Evolutionary conservation across 116 monocot species (phyloP).

Genomic region (Cymodocea nodosa): DNA sequence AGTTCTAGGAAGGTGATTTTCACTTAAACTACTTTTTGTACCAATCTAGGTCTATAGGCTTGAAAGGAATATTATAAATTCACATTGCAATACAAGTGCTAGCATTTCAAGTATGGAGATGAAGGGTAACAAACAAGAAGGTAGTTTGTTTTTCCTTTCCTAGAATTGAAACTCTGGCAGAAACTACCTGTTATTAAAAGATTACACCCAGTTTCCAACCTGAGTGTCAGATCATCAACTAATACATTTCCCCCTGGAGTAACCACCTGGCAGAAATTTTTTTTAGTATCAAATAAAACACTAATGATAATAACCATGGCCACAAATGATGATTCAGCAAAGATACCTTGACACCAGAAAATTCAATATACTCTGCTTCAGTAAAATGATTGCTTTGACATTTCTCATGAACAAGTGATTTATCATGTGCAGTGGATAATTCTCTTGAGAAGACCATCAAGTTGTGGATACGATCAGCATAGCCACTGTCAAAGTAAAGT

Average conservation of each 20-base stretch:
- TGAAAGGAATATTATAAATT: no score
- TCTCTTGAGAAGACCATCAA: conserved; percentile 71
- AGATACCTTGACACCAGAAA: conserved; percentile 80
- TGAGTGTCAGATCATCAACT: conserved; percentile 73
- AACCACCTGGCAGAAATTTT: conserved; percentile 63
- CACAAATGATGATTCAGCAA: background rate
- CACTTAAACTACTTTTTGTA: no score
- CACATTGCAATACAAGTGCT: no score
- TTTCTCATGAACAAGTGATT: no score
- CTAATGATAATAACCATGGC: background rate
- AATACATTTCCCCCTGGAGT: conserved; percentile 85
- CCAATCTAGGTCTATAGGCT: no score
- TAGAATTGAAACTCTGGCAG: background rate
- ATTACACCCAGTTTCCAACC: conserved; percentile 82
- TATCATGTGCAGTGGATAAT: conserved; percentile 24
- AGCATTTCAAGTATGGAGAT: no score
- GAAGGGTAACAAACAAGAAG: no score
- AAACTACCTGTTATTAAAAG: conserved; percentile 86
- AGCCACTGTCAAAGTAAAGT: conserved; percentile 64
- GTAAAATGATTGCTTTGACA: conserved; percentile 39
- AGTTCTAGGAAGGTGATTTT: no score
- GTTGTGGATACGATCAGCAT: conserved; percentile 92
- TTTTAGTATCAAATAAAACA: conserved; percentile 3
- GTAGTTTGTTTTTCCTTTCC: no score
- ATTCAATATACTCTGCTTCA: conserved; percentile 89